Conservation (phyloP, 352 stramenopile genomes). For the Globisporangium takayamanum region DNA sequence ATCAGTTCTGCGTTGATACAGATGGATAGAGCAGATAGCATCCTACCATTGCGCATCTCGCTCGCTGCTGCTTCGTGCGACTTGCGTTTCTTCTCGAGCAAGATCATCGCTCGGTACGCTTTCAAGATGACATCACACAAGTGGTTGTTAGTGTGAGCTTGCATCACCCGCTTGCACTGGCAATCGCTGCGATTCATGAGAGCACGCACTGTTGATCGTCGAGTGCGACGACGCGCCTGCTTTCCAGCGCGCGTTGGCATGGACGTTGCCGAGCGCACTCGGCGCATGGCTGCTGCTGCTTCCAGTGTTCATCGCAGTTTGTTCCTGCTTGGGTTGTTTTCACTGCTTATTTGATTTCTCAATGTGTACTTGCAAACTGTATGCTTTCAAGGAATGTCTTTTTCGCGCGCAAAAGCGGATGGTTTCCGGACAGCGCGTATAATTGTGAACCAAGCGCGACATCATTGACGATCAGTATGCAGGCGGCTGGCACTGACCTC, state of each 20-base stretch:
- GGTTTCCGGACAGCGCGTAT: too few species aligned
- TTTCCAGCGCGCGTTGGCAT: conserved; percentile 14
- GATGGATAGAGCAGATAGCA: neutral
- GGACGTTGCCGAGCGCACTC: neutral
- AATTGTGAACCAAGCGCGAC: too few species aligned
- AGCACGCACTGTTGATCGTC: conserved; percentile 20
- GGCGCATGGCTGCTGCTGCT: too few species aligned
- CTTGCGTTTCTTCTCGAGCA: conserved; percentile 53
- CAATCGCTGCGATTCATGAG: neutral
- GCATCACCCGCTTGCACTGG: neutral
- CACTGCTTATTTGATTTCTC: too few species aligned
- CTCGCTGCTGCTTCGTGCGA: conserved; percentile 32
- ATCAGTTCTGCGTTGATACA: conserved; percentile 14
- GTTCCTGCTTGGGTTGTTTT: too few species aligned
- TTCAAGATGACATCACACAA: neutral
- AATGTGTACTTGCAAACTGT: too few species aligned
- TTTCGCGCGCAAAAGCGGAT: too few species aligned
- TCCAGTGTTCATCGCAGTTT: too few species aligned
- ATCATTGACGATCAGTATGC: too few species aligned
- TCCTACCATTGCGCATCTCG: conserved; percentile 39
- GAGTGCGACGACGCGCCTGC: conserved; percentile 12
- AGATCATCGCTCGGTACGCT: conserved; percentile 38
- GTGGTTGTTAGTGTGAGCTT: neutral
- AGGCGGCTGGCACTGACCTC: too few species aligned
- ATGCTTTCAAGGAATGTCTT: too few species aligned